Evolutionary conservation across 257 asterid genomes (phyloP), one percentile per base, ranked within the genome.

Genomic region (Scutellaria minor): DNA sequence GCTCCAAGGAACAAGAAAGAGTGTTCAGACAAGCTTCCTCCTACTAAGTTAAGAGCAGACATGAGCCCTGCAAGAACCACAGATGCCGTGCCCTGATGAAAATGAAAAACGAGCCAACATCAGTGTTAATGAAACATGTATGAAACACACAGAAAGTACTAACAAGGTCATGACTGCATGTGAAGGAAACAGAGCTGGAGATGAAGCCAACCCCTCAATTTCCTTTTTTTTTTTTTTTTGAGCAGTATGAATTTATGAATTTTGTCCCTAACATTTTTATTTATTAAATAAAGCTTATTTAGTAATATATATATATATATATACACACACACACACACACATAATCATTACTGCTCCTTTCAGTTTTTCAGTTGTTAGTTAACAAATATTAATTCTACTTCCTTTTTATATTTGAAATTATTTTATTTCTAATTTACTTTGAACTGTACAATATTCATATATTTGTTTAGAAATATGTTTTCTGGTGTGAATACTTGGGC

Each of bases 1-100:
- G 96, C 96, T 73, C 96, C 96, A 72, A 90, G 92, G 76, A 90
- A 90, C 76, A 90, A 78, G 79, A 90, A 88, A 1, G 79, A 80
- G 61, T 90, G 96, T 42, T 90, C 91, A n/a, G 93, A 83, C 79
- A 90, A 83, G 70, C 83, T 75, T 22, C 93, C 95, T 46, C 93
- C 93, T 2, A 88, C 87, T 75, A 88, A 69, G 39, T 86, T 86
- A 59, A 90, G 80, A 22, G 90, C 58, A 44, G 96, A 83, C 82
- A 88, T 80, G 40, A 90, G 81, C 73, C 96, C 96, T 0, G 96
- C 80, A 63, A 90, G 93, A 67, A 90, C 96, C 68, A 90, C 96
- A 15, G 96, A 85, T 66, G 96, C 96, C 9, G 96, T 90, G 44
- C 96, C 96, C 96, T 90, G 87, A 59, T 64, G 71, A 73, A 80